Evolutionary conservation across 192 early-diverging fungal genomes (phyloP), one percentile per base, ranked within the genome.

Genomic region (Linnemannia hyalina): DNA sequence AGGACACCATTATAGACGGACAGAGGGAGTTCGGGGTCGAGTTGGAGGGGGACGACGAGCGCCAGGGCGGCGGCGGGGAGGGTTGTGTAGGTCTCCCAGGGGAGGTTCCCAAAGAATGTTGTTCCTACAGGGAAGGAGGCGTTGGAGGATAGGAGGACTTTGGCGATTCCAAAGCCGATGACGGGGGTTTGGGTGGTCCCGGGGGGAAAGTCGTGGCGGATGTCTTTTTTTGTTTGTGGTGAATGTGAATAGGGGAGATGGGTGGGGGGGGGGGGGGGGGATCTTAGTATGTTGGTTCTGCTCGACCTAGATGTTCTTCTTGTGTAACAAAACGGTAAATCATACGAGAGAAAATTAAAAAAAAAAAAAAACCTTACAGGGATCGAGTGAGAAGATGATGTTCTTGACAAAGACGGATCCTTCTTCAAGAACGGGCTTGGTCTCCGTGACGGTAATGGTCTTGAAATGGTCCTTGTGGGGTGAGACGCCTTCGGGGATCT

Each of bases 61-160:
- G 38, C 86, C 81, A 70, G 52, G 80, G 35, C 83, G 41, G 2
- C 49, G 46, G 8, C 90, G 38, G 29, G 93, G 76, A 41, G 69
- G 44, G 38, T 89, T 36, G 81, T 38, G 86, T 74, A 41, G 89
- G 80, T 74, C 89, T 93, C 69, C 88, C 86, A 70, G 81, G 93
- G 96, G 35, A 80, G 83, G n/a, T 84, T 74, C 22, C 92, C 91
- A 11, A 90, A 83, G 22, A 96, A 91, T 4, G 88, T 36, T 81
- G 95, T 92, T 44, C 94, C 94, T 15, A 88, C 90, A 42, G 80
- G 87, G 81, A 77, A 77, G 35, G 10, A 2, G 2, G 76, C 15
- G 32, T 77, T 68, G 46, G 54, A 36, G 38, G 77, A 78, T 5
- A 32, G 36, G 49, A 78, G 13, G 15, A 71, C 68, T n/a, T 78